These are phyloP conservation scores for Thalassiosira exigua DNA, from an alignment of 352 stramenopile species.

Conservation along the genomic window DNA sequence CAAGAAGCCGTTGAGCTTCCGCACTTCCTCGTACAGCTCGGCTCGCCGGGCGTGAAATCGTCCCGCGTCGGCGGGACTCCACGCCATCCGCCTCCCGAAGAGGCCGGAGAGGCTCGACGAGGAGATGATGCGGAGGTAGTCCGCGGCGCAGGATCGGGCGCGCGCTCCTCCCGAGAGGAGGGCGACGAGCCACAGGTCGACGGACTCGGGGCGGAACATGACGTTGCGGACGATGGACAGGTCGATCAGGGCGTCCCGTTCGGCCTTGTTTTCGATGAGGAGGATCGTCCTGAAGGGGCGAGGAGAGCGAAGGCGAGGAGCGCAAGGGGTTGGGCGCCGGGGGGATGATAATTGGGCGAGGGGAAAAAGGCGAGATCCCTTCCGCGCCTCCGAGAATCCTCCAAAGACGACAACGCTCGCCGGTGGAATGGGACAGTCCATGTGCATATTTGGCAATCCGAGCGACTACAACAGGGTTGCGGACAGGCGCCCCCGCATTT, in stretches of 20 bases:
- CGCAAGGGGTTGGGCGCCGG: too few species aligned
- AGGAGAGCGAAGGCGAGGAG: too few species aligned
- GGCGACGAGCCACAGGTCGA: constrained; percentile 23
- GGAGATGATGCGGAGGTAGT: constrained; percentile 37
- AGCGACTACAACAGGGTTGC: too few species aligned
- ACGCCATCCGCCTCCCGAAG: constrained; percentile 13
- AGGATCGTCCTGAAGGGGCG: constrained; percentile 49
- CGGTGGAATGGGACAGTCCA: too few species aligned
- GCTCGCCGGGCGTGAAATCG: constrained; percentile 20
- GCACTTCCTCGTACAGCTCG: constrained; percentile 28
- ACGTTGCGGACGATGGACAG: constrained; percentile 22
- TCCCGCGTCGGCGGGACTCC: constrained; percentile 21
- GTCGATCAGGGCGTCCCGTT: constrained; percentile 14
- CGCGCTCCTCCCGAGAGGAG: constrained; percentile 22
- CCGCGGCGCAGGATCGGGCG: constrained; percentile 18
- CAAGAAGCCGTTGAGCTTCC: constrained; percentile 17
- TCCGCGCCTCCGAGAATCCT: too few species aligned
- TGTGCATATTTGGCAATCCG: too few species aligned
- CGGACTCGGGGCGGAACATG: constrained; percentile 25
- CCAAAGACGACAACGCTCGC: too few species aligned
- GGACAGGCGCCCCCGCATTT: too few species aligned
- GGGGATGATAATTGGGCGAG: too few species aligned
- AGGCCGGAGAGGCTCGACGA: constrained; percentile 25
- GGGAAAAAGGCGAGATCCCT: too few species aligned
- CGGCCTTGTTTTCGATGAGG: constrained; percentile 17